phyloP scores from a whole-genome alignment of 2,329 filamentous ascomycete genomes.

The Metarhizium robertsii region DNA sequence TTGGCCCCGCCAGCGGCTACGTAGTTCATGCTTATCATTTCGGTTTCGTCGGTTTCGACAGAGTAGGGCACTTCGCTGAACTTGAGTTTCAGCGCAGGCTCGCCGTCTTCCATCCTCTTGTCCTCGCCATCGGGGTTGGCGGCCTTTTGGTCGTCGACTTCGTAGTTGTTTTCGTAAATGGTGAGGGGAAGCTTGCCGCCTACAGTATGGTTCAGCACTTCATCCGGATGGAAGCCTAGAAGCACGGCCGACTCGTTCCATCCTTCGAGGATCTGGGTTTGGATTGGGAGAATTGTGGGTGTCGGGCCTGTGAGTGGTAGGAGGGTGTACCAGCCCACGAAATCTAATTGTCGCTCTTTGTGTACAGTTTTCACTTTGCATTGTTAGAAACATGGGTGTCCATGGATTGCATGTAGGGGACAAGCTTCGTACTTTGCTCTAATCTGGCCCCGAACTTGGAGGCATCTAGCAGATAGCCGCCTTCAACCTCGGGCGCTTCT shows the following conservation, averaged over 20 bases:
- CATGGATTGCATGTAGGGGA: not conserved
- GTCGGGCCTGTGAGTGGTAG: slow-evolving; percentile 64
- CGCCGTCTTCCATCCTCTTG: slow-evolving; percentile 62
- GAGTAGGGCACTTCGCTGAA: slow-evolving; percentile 81
- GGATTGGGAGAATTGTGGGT: slow-evolving; percentile 59
- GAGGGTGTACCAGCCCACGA: slow-evolving; percentile 90
- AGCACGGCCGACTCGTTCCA: slow-evolving; percentile 84
- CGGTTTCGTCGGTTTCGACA: slow-evolving; percentile 87
- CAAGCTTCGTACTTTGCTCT: slow-evolving; percentile 63
- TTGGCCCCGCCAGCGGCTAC: slow-evolving; percentile 79
- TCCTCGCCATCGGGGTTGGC: slow-evolving; percentile 46
- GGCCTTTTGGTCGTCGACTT: slow-evolving; percentile 49
- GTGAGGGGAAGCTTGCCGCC: slow-evolving; percentile 81
- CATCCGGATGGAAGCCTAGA: slow-evolving; percentile 72
- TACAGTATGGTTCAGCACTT: slow-evolving; percentile 42
- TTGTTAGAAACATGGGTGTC: not conserved
- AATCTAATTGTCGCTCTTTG: slow-evolving; percentile 69
- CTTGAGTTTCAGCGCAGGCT: slow-evolving; percentile 49
- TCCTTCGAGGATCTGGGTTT: slow-evolving; percentile 63
- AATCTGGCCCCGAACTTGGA: slow-evolving; percentile 69
- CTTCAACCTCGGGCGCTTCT: slow-evolving; percentile 34
- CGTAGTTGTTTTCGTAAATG: slow-evolving; percentile 78
- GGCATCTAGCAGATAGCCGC: slow-evolving; percentile 53
- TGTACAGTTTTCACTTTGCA: slow-evolving; percentile 77
- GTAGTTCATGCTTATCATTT: slow-evolving; percentile 96